Evolutionary conservation across 257 asterid species (phyloP).

Genomic region (Hygrophila difformis): DNA sequence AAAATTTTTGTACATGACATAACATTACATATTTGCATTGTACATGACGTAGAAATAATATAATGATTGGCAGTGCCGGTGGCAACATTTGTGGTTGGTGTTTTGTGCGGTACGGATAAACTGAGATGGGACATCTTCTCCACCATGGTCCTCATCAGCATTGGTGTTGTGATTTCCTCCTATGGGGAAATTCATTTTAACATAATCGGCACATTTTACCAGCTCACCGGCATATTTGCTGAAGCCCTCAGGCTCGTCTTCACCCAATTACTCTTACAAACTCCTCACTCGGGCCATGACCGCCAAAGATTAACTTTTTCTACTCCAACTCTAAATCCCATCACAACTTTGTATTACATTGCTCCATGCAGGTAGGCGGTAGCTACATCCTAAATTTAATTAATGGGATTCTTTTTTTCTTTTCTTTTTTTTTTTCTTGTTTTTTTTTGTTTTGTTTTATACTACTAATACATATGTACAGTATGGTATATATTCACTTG

Average conservation of each 20-base stretch:
- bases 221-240: constrained; percentile 74
- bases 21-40: not conserved
- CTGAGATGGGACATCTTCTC: constrained; percentile 56
- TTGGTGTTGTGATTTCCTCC: constrained; percentile 70
- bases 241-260: constrained; percentile 71
- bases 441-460: too few species aligned
- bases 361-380: constrained; percentile 94
- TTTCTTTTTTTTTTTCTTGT: too few species aligned
- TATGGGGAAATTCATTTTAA: constrained; percentile 76
- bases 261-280: constrained; percentile 80
- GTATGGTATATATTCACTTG: too few species aligned
- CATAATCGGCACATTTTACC: constrained; percentile 67
- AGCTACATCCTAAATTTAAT: too few species aligned
- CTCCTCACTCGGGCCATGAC: too few species aligned
- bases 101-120: constrained; percentile 67
- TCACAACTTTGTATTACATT: constrained; percentile 72
- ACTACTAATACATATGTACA: not conserved
- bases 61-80: constrained; percentile 58
- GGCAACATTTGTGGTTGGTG: constrained; percentile 72
- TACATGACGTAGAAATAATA: not conserved
- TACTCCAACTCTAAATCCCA: constrained; percentile 64
- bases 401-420: too few species aligned
- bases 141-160: constrained; percentile 72
- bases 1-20: constrained; percentile 22
- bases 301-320: too few species aligned